Evolutionary conservation across 2,329 filamentous ascomycete genomes (phyloP), one percentile per base, ranked within the genome.

Genomic region (Fusarium subglutinans): DNA sequence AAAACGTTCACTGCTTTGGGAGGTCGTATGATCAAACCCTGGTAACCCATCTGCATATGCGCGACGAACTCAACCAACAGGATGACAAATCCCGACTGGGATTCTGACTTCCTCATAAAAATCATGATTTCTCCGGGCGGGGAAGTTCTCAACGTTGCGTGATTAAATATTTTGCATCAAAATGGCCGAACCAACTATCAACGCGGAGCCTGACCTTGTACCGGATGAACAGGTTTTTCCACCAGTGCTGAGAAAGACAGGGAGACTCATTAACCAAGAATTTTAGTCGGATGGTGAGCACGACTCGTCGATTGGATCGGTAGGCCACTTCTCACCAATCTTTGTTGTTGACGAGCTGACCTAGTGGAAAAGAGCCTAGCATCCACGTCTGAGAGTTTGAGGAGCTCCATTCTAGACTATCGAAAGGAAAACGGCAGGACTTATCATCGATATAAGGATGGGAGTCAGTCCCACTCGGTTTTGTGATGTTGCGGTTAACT

Each of bases 391-490:
- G 63, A 55, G 20, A 76, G 73, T 12, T 6, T 76, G 10, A 65
- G 63, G 8, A 76, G 70, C n/a, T 74, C 74, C 1, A 74, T 76
- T 18, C 41, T 76, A 8, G 66, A 67, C 35, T 76, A 76, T 18
- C 48, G 74, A 3, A 70, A 56, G 10, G 73, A 74, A 14, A 76
- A 76, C 4, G 71, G 73, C 3, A 60, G 74, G n/a, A 76, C 74
- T 0, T 76, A 76, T 14, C 74, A 76, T 40, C 53, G 68, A 0
- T 76, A 74, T 6, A 76, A 76, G 18, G 73, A 76, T 13, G 73
- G 74, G n/a, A 76, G 73, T 74, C 11, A 45, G 64, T 20, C 10
- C 2, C 17, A 20, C 8, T 4, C 2, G 20, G 4, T 5, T 1
- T 8, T 6, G 6, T 14, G 11, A 2, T 12, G 7, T 10, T 20